Conservation (phyloP, 2,329 filamentous ascomycete genomes). For the Exophiala viscosa region DNA sequence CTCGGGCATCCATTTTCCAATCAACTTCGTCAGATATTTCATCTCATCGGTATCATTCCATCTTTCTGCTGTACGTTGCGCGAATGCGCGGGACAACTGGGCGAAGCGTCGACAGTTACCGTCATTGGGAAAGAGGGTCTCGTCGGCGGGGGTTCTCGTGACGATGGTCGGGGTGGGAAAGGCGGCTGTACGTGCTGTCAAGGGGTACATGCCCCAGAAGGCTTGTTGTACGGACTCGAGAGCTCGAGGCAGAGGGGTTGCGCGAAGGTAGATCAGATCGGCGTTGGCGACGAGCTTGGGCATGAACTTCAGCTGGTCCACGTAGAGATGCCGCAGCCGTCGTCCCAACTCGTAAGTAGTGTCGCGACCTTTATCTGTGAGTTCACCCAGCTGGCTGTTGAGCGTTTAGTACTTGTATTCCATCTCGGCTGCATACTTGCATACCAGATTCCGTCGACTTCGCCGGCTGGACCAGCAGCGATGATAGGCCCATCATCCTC, state of each 20-base stretch:
- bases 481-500: constrained; percentile 65
- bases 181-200: constrained; percentile 44
- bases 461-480: constrained; percentile 63
- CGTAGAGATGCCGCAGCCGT: constrained; percentile 67
- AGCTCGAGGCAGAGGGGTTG: constrained; percentile 71
- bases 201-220: constrained; percentile 71
- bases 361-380: constrained; percentile 70
- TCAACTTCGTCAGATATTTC: constrained; percentile 71
- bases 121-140: constrained; percentile 79
- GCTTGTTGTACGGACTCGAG: constrained; percentile 74
- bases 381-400: constrained; percentile 54
- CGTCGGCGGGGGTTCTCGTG: constrained; percentile 61
- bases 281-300: constrained; percentile 54
- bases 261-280: constrained; percentile 67
- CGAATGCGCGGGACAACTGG: constrained; percentile 66
- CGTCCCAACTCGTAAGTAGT: constrained; percentile 67
- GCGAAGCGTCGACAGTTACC: constrained; percentile 69
- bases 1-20: constrained; percentile 82
- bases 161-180: constrained; percentile 65
- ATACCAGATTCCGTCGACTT: constrained; percentile 78
- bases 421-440: constrained; percentile 32
- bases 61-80: constrained; percentile 64
- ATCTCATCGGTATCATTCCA: constrained; percentile 80
- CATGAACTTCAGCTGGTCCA: constrained; percentile 70
- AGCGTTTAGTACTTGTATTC: no score